Base-by-base conservation (phyloP, 1,139 yeast species). In the Wickerhamomyces sp. region DNA sequence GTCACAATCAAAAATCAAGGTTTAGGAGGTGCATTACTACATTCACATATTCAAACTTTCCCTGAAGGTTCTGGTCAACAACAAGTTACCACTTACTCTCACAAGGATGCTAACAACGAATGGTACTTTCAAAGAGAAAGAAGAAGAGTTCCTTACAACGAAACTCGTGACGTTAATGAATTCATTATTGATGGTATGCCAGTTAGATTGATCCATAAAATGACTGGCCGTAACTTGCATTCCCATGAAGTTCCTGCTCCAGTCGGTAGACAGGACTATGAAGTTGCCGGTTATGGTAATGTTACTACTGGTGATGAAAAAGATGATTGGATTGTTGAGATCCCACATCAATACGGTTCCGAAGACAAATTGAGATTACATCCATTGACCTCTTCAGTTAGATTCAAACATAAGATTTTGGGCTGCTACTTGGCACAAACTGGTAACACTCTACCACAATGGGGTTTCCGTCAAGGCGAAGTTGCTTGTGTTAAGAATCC, bases 381-480 rank as follows among this genome's bases (percentile, higher is more conserved):
- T 62, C 94, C 97, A 28, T 72, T 93, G 58, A 82, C 96, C 26
- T 68, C 95, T 6, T 78, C 93, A 2, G 72, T 93, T 64, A 79
- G 98, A 61, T 70, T 93, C 51, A 77, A 68, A 47, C 78, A 78
- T 55, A 70, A 69, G 42, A 72, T 63, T 23, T 57, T 87, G 59
- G 80, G 81, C 40, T 93, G 98, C 66, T 91, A 91, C 61, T 71
- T 93, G 53, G 82, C 87, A 44, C 89, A 88, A 37, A 72, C 93
- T 31, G 96, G 95, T 43, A 66, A 67, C 49, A 61, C 72, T 35
- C 73, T 88, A 49, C 99, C 99, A 30, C 88, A 78, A 37, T 93
- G 99, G 99, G 99, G 99, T 45, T 93, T 87, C 75, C 80, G 93
- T 63, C 99, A 93, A 68, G 91, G 95, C 52, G 99, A 93, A 66